Conservation (phyloP, 768 basidiomycete species). For the Suillus weaverae region DNA sequence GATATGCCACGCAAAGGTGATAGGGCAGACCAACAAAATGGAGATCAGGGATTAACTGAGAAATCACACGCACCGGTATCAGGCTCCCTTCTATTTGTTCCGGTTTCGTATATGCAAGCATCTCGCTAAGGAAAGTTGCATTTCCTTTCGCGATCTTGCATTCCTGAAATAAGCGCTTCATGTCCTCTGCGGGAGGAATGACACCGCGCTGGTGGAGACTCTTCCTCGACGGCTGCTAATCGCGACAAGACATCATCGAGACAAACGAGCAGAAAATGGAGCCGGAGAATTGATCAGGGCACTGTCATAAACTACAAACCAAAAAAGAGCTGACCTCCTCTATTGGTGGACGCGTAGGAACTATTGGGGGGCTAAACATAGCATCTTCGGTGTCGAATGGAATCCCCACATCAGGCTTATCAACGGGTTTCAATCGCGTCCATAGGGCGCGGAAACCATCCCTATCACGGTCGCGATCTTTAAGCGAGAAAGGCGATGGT, state of each 20-base stretch:
- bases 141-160: slow-evolving; percentile 84
- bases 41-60: not conserved
- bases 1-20: not conserved
- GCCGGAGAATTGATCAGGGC: not conserved
- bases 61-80: slow-evolving; percentile 54
- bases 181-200: slow-evolving; percentile 82
- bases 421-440: slow-evolving; percentile 74
- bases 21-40: not conserved
- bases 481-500: slow-evolving; percentile 10
- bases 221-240: slow-evolving; percentile 1
- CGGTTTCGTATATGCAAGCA: slow-evolving; percentile 66
- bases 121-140: slow-evolving; percentile 69
- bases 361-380: slow-evolving; percentile 71
- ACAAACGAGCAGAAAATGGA: not conserved
- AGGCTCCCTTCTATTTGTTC: slow-evolving; percentile 66
- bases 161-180: slow-evolving; percentile 79
- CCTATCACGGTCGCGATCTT: slow-evolving; percentile 34
- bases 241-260: not conserved
- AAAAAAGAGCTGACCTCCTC: not conserved
- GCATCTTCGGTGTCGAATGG: slow-evolving; percentile 78
- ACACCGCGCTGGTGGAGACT: slow-evolving; percentile 32
- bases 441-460: slow-evolving; percentile 73
- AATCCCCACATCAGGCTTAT: slow-evolving; percentile 83
- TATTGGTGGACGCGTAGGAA: slow-evolving; percentile 17
- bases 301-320: not conserved